Evolutionary conservation across 2,329 filamentous ascomycete genomes (phyloP).

Genomic region (Beauveria bassiana): DNA sequence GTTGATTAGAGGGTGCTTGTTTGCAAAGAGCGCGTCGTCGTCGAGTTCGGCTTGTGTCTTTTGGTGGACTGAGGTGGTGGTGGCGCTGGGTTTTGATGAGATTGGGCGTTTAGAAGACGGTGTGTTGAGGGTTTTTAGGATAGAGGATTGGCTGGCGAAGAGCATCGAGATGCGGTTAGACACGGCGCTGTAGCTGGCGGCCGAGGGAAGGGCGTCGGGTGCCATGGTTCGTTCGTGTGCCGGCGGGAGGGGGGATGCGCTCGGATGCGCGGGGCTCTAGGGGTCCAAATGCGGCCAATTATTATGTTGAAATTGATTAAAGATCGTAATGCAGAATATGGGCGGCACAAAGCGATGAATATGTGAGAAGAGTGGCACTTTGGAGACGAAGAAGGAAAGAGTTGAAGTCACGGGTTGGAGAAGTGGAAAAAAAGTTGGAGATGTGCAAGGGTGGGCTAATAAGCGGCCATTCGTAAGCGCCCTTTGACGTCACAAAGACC

Average conservation of each 20-base stretch:
- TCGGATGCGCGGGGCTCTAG: no score
- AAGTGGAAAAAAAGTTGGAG: no score
- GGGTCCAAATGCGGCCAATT: not conserved
- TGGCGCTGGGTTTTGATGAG: slow-evolving; percentile 6
- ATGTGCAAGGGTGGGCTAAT: no score
- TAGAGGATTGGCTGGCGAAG: slow-evolving; percentile 26
- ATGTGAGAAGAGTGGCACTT: no score
- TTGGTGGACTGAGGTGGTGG: slow-evolving; percentile 3
- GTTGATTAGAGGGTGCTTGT: slow-evolving; percentile 21
- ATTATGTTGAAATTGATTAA: no score
- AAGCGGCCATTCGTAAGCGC: no score
- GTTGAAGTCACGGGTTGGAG: no score
- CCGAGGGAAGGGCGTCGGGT: slow-evolving; percentile 25
- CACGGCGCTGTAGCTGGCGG: slow-evolving; percentile 29
- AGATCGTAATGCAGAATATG: no score
- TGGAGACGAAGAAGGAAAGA: no score
- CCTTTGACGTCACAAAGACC: no score
- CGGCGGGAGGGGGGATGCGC: not conserved
- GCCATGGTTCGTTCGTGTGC: not conserved
- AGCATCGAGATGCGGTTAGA: slow-evolving; percentile 36
- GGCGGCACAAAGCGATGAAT: no score
- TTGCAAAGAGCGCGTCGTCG: slow-evolving; percentile 21
- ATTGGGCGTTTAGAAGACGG: slow-evolving; percentile 2
- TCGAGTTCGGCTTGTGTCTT: slow-evolving; percentile 15
- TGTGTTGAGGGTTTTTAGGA: slow-evolving; percentile 23